A percentile compares a stretch with the other conserved stretches of the same genome.
Evolutionary conservation across 2,329 filamentous ascomycete species (phyloP).

Genomic region (Fusarium liriodendri): DNA sequence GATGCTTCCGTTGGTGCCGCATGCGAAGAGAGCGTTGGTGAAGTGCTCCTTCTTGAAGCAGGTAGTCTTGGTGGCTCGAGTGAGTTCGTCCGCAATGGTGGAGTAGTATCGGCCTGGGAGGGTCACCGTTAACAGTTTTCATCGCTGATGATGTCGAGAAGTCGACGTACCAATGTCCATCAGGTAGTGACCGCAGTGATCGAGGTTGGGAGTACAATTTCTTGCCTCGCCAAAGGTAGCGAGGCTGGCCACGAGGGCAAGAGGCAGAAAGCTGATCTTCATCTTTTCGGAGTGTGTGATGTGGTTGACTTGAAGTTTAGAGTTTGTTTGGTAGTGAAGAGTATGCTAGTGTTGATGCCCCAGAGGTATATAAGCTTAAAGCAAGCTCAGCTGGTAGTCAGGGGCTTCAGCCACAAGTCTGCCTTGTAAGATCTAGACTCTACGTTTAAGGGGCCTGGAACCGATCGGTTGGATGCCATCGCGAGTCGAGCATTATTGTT

Average conservation of each 20-base stretch:
- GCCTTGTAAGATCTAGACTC: conserved; percentile 6
- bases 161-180: conserved; percentile 8
- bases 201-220: conserved; percentile 16
- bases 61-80: conserved; percentile 1
- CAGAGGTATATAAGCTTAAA: conserved; percentile 9
- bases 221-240: conserved; percentile 16
- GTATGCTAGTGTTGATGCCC: background rate
- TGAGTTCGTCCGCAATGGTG: conserved; percentile 9
- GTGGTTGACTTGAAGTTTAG: background rate
- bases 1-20: conserved; percentile 13
- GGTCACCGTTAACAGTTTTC: background rate
- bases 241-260: conserved; percentile 17
- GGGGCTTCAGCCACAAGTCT: background rate
- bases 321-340: background rate
- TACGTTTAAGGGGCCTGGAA: background rate
- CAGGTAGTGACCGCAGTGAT: conserved; percentile 15
- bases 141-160: too few species aligned
- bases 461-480: background rate
- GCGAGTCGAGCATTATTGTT: background rate
- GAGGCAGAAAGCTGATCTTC: conserved; percentile 13
- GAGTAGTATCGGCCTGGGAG: conserved; percentile 9
- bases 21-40: conserved; percentile 6
- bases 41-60: conserved; percentile 18
- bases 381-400: conserved; percentile 1
- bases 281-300: background rate